phyloP scores from a whole-genome alignment of 305 asterid species.

The Solanum hybrid region DNA sequence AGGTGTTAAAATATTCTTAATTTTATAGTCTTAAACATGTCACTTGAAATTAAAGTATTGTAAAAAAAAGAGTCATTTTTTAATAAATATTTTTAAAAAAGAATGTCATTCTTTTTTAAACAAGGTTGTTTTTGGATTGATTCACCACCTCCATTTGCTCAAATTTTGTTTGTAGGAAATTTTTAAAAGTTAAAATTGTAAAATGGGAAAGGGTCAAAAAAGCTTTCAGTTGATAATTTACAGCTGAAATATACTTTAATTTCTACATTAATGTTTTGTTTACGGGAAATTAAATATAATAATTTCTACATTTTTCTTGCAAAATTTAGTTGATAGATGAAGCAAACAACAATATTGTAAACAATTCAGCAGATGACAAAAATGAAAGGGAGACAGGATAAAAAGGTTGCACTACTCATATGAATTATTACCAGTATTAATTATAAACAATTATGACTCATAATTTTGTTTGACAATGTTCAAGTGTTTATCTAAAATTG shows the following conservation, averaged over 20 bases:
- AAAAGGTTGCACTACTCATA: background rate
- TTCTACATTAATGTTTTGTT: background rate
- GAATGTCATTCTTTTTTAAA: background rate
- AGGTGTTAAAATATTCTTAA: too few relatives aligned
- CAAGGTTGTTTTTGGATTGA: background rate
- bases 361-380: background rate
- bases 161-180: background rate
- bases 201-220: background rate
- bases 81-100: too few relatives aligned
- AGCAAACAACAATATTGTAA: background rate
- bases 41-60: background rate
- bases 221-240: background rate
- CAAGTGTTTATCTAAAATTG: background rate
- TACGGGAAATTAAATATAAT: background rate
- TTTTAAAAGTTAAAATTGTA: background rate
- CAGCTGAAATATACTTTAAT: background rate
- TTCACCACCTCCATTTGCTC: background rate
- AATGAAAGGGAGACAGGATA: background rate
- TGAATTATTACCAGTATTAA: background rate
- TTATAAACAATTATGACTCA: background rate
- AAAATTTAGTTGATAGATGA: background rate
- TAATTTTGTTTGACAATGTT: background rate
- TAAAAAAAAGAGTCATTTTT: background rate
- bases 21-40: too few relatives aligned
- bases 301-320: background rate